A percentile compares a stretch with the other conserved stretches of the same genome.
Conservation (phyloP, 108 stramenopile species). For the Chaetoceros tenuissimus region DNA sequence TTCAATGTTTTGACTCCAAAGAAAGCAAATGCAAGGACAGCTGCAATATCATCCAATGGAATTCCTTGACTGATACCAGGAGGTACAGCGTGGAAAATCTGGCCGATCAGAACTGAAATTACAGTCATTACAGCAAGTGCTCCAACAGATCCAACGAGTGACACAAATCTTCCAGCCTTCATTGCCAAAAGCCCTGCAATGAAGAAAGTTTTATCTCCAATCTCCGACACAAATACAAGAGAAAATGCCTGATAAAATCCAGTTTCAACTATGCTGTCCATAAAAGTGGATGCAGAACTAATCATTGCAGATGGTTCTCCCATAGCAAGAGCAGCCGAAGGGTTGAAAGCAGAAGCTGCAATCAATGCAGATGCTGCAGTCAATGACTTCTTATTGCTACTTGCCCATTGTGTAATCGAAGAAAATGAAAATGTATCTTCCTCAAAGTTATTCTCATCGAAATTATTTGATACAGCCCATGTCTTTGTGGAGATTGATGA, state of each 20-base stretch:
- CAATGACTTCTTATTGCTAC: background rate
- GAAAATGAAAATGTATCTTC: background rate
- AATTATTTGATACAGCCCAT: background rate
- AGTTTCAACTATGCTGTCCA: conserved; percentile 52
- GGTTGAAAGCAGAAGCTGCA: conserved; percentile 16
- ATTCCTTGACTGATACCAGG: conserved; percentile 63
- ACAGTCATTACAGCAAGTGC: conserved; percentile 96
- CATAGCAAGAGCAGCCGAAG: conserved; percentile 28
- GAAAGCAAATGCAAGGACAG: conserved; percentile 90
- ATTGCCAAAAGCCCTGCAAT: conserved; percentile 96
- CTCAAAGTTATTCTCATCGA: background rate
- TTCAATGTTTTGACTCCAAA: conserved; percentile 94
- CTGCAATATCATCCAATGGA: conserved; percentile 88
- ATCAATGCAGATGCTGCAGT: conserved; percentile 13
- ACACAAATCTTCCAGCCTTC: conserved; percentile 72
- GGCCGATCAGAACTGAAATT: conserved; percentile 89
- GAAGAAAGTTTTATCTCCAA: conserved; percentile 99
- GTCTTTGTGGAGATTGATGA: background rate
- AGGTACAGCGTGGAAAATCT: conserved; percentile 89
- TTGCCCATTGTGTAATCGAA: background rate
- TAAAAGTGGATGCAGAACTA: conserved; percentile 22
- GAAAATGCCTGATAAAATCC: conserved; percentile 87
- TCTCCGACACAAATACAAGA: conserved; percentile 96
- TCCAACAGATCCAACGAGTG: conserved; percentile 86
- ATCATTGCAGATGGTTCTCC: conserved; percentile 17